Base-by-base conservation (phyloP, 75 land plant species). In the Cunninghamia lanceolata region DNA sequence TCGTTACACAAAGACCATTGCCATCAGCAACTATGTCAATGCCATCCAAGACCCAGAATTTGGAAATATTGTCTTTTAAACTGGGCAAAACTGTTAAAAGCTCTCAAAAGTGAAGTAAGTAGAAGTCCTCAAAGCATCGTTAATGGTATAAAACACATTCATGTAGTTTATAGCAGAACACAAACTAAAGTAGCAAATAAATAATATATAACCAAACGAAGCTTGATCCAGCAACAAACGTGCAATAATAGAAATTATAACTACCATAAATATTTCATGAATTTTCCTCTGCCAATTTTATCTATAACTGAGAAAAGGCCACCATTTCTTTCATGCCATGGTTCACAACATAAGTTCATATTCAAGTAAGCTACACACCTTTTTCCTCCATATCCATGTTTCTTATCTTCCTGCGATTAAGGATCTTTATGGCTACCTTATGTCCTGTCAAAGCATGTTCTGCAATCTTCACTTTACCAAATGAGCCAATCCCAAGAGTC, bases 351-450 rank as follows among this genome's bases (percentile, higher is more conserved):
- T 16, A 36, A 6, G 9, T 76, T 76, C 42, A 17, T 36, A 38
- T 76, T 35, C 79, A 76, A 76, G 80, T 15, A 21, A 81, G 28
- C 11, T 34, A 71, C 30, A 40, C 76, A 95, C 96, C 98, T 91
- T 95, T 96, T 73, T 96, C 96, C 85, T 96, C 96, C 98, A 95
- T 94, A 43, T 95, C 96, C 94, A 94, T 90, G 86, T 87, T 89
- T 88, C 92, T 92, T 80, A 95, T 93, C 82, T 93, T 96, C n/a
- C 91, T 88, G 25, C 96, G 93, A 74, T 95, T 96, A 52, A 96
- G 94, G 78, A 96, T 94, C 89, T 96, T 96, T 73, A 96, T 94
- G 71, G 98, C 98, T 16, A 96, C 98, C 87, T 96, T 96, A 86
- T 94, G 92, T 9, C 98, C 97, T 42, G 95, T 96, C 78, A 91